These are phyloP conservation scores for Phialophora expanda DNA, from an alignment of 2,329 filamentous ascomycete species.

Conservation along the genomic window DNA sequence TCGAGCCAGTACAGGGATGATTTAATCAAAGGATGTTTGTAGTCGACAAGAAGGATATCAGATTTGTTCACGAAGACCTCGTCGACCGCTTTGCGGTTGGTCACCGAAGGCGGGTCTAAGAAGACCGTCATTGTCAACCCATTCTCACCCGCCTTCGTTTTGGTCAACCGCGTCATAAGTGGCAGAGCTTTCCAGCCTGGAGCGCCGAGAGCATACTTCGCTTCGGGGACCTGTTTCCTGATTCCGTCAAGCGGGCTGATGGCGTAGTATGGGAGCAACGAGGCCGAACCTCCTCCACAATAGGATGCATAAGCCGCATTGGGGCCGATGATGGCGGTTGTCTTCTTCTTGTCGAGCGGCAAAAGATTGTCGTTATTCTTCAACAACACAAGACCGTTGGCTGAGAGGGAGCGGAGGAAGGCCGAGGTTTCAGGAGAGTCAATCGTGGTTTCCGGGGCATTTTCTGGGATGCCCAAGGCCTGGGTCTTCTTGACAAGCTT, in stretches of 20 bases:
- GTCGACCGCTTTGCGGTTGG: slow-evolving; percentile 59
- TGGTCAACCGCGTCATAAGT: slow-evolving; percentile 60
- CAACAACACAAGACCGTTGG: slow-evolving; percentile 73
- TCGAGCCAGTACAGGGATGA: slow-evolving; percentile 63
- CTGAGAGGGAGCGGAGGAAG: slow-evolving; percentile 68
- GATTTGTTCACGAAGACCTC: slow-evolving; percentile 52
- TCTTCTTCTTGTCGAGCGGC: slow-evolving; percentile 58
- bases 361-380: slow-evolving; percentile 72
- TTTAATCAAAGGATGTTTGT: slow-evolving; percentile 58
- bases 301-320: slow-evolving; percentile 56
- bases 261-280: slow-evolving; percentile 54
- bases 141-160: slow-evolving; percentile 57
- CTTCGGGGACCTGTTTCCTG: slow-evolving; percentile 45
- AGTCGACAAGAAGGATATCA: slow-evolving; percentile 60
- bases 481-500: slow-evolving; percentile 65
- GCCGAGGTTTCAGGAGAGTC: slow-evolving; percentile 67
- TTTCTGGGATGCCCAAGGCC: slow-evolving; percentile 60
- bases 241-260: slow-evolving; percentile 54
- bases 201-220: slow-evolving; percentile 63
- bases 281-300: slow-evolving; percentile 70
- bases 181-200: slow-evolving; percentile 70
- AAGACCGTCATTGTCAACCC: slow-evolving; percentile 69
- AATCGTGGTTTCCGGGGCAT: slow-evolving; percentile 59
- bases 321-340: slow-evolving; percentile 60
- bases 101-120: slow-evolving; percentile 60